phyloP scores from a whole-genome alignment of 495 filamentous ascomycete genomes.

The Cercophora newfieldiana region DNA sequence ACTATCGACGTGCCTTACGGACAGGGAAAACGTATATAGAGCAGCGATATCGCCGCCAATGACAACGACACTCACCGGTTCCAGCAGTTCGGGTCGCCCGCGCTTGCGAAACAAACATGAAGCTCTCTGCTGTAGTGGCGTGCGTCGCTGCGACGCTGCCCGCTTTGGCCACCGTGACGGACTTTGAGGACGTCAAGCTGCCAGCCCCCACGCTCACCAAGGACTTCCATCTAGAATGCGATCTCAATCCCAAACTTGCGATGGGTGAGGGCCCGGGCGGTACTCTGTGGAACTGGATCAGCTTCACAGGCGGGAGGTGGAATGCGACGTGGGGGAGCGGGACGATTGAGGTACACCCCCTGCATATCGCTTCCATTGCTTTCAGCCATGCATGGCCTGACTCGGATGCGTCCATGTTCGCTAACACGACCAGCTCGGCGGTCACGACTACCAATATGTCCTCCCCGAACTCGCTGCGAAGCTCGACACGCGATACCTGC shows the following conservation, averaged over 20 bases:
- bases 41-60: background rate
- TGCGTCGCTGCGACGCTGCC: background rate
- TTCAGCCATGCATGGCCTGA: background rate
- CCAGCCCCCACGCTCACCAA: conserved; percentile 13
- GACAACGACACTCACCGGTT: background rate
- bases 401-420: too few relatives aligned
- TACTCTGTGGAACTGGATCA: conserved; percentile 17
- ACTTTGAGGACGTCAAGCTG: background rate
- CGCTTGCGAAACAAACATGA: background rate
- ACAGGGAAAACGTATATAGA: background rate
- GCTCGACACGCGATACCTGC: conserved; percentile 17
- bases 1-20: background rate
- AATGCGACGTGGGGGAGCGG: conserved; percentile 16
- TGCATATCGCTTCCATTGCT: background rate
- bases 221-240: conserved; percentile 17
- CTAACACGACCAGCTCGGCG: conserved; percentile 5
- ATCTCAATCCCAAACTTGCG: conserved; percentile 12
- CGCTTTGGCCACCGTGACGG: background rate
- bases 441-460: conserved; percentile 18
- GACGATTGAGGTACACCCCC: conserved; percentile 1
- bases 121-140: background rate
- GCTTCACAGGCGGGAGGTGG: conserved; percentile 13
- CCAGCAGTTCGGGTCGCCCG: background rate
- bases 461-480: conserved; percentile 12
- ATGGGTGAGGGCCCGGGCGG: conserved; percentile 6